These are phyloP conservation scores for Globisporangium echinulatum DNA, from an alignment of 352 stramenopile genomes.

Conservation along the genomic window DNA sequence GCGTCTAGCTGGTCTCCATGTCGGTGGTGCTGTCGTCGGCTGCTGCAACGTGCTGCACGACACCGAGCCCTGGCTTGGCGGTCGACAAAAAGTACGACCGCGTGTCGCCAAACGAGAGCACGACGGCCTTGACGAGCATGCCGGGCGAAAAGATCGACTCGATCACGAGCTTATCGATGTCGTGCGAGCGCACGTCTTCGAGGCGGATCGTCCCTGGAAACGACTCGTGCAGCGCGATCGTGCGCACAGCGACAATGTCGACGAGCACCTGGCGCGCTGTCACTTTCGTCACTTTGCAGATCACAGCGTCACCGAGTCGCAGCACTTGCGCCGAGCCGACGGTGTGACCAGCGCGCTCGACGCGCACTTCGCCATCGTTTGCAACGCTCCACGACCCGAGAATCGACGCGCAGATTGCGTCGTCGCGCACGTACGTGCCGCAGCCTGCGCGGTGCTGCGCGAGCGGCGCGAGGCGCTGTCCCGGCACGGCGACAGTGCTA, in stretches of 20 bases:
- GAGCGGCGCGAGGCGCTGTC: slow-evolving; percentile 41
- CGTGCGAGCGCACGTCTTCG: slow-evolving; percentile 73
- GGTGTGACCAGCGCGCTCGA: slow-evolving; percentile 41
- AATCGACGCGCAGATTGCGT: slow-evolving; percentile 64
- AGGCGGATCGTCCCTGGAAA: slow-evolving; percentile 76
- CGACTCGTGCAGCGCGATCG: slow-evolving; percentile 67
- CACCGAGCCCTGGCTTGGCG: slow-evolving; percentile 56
- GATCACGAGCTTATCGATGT: slow-evolving; percentile 78
- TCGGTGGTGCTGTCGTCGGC: slow-evolving; percentile 20
- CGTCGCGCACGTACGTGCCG: slow-evolving; percentile 55
- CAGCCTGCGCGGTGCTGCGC: slow-evolving; percentile 30
- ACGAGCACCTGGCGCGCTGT: slow-evolving; percentile 69
- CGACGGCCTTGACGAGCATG: slow-evolving; percentile 67
- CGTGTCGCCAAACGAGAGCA: slow-evolving; percentile 84
- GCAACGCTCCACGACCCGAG: slow-evolving; percentile 38
- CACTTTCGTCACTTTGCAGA: slow-evolving; percentile 65
- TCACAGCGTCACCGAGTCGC: slow-evolving; percentile 51
- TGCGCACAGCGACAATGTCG: slow-evolving; percentile 66
- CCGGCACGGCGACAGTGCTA: slow-evolving; percentile 36
- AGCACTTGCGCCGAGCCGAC: slow-evolving; percentile 70
- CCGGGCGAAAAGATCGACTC: slow-evolving; percentile 68
- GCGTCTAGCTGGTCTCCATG: slow-evolving; percentile 40
- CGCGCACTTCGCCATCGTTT: slow-evolving; percentile 28
- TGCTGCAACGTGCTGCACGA: slow-evolving; percentile 25
- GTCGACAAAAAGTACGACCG: slow-evolving; percentile 82